Base-by-base conservation (phyloP, 495 filamentous ascomycete genomes). In the Hypomontagnella monticulosa region DNA sequence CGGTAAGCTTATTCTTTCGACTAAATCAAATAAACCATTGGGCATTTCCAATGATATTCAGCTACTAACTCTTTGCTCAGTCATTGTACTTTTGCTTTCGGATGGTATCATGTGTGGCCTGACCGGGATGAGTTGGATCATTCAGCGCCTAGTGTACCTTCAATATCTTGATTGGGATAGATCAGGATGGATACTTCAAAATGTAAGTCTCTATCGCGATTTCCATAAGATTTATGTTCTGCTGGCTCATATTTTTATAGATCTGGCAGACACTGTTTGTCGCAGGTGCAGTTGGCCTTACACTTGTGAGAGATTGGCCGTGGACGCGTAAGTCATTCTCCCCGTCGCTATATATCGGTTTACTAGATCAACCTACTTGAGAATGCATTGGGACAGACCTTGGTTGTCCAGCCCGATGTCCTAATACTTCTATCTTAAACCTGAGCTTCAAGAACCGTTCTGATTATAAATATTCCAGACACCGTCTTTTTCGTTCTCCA, bases 401-500 rank as follows among this genome's bases (percentile, higher is more conserved):
- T 53, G 4, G 5, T 4, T 8, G n/a, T 20, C 15, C 20, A 30
- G 6, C 19, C 18, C n/a, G 4, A 88, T 67, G 78, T 75, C n/a
- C n/a, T 38, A 10, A 14, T 14, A n/a, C 12, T 16, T 2, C 15
- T 3, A 15, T 14, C 8, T 14, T 8, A 43, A 18, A 43, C 12
- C 3, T 11, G 9, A 10, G 27, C 40, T 12, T 7, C 8, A 36
- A 16, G 27, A 12, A 20, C 44, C 61, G 59, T 60, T 19, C n/a
- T 59, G 10, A 69, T 46, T 15, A 14, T 18, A 14, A 9, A 16
- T 9, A 16, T 12, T 34, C 3, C 46, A 68, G 66, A 78, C 36
- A 81, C 79, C 19, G 75, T 91, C 20, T 92, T 89, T 73, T 88
- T 90, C 30, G 87, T 91, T 3, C 77, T 93, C 43, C 90, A 93